Conservation (phyloP, 1,284 basidiomycete species). For the Trametes versicolor region DNA sequence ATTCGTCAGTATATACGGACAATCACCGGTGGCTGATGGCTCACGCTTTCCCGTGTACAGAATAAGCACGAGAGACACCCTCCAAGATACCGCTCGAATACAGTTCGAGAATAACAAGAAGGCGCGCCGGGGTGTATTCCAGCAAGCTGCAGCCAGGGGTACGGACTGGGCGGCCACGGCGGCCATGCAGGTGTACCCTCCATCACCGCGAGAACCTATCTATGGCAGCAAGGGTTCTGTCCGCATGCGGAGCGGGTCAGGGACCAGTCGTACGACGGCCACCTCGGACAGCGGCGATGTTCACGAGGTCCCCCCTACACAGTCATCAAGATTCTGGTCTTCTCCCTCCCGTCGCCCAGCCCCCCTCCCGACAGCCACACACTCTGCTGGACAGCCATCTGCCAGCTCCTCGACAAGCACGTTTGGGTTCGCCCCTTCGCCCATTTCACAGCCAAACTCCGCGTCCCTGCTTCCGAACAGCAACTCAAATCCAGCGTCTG, state of each 20-base stretch:
- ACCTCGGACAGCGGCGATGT: slow-evolving; percentile 77
- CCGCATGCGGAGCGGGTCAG: slow-evolving; percentile 82
- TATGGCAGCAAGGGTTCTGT: slow-evolving; percentile 42
- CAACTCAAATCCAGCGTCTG: slow-evolving; percentile 53
- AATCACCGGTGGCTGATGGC: slow-evolving; percentile 28
- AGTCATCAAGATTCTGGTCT: slow-evolving; percentile 52
- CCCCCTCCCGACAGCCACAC: slow-evolving; percentile 47
- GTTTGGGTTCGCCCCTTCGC: slow-evolving; percentile 55
- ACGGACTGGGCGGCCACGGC: slow-evolving; percentile 61
- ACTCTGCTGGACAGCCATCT: slow-evolving; percentile 65
- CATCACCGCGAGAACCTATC: slow-evolving; percentile 37
- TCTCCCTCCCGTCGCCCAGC: slow-evolving; percentile 44
- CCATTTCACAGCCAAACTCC: slow-evolving; percentile 50
- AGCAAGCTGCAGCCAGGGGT: slow-evolving; percentile 72
- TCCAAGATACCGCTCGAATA: slow-evolving; percentile 79
- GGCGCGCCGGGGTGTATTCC: slow-evolving; percentile 69
- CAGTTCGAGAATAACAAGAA: slow-evolving; percentile 84
- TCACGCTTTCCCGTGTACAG: slow-evolving; percentile 56
- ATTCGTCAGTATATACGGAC: slow-evolving; percentile 67
- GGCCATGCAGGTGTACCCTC: slow-evolving; percentile 43
- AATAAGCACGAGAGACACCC: slow-evolving; percentile 76
- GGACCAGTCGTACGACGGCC: slow-evolving; percentile 77
- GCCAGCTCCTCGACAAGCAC: slow-evolving; percentile 55
- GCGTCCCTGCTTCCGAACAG: slow-evolving; percentile 45
- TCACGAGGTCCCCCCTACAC: slow-evolving; percentile 50